These are phyloP conservation scores for Pythium rishiriense DNA, from an alignment of 352 stramenopile genomes.

Conservation along the genomic window DNA sequence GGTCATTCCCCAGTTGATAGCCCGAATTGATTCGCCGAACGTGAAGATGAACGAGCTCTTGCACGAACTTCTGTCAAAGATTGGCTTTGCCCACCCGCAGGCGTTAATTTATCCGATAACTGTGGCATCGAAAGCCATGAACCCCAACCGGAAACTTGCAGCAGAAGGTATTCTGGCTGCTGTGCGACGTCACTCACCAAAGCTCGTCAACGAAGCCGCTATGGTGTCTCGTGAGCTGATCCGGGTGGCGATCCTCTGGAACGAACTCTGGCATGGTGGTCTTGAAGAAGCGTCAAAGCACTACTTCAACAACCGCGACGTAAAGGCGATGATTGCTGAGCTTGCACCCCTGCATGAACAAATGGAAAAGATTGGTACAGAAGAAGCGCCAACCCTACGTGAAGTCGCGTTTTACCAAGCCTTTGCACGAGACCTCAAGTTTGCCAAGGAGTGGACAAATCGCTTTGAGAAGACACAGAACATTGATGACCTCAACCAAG, in stretches of 20 bases:
- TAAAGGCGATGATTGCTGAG: constrained; percentile 96
- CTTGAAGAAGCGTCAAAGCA: constrained; percentile 98
- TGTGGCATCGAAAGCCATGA: constrained; percentile 95
- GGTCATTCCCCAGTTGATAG: constrained; percentile 98
- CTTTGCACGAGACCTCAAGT: constrained; percentile 93
- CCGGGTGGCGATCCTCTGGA: constrained; percentile 98
- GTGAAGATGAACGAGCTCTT: constrained; percentile 79
- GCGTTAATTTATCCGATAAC: constrained; percentile 99
- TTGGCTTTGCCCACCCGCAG: constrained; percentile 96
- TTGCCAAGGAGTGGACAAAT: constrained; percentile 84
- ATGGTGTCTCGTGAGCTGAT: constrained; percentile 98
- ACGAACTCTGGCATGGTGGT: constrained; percentile 98
- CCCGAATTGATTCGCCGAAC: constrained; percentile 85
- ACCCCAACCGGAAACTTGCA: constrained; percentile 86
- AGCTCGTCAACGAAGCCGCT: constrained; percentile 97
- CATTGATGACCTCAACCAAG: constrained; percentile 83
- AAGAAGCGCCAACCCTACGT: constrained; percentile 81
- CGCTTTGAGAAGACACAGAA: constrained; percentile 79
- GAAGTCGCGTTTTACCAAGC: constrained; percentile 86
- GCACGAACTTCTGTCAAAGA: constrained; percentile 88
- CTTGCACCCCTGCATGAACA: constrained; percentile 93
- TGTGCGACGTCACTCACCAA: constrained; percentile 93
- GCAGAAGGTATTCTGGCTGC: constrained; percentile 96
- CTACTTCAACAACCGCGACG: constrained; percentile 97
- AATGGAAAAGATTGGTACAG: constrained; percentile 74